Conservation (phyloP, 345 rosid species). For the Gossypium rotundifolium region DNA sequence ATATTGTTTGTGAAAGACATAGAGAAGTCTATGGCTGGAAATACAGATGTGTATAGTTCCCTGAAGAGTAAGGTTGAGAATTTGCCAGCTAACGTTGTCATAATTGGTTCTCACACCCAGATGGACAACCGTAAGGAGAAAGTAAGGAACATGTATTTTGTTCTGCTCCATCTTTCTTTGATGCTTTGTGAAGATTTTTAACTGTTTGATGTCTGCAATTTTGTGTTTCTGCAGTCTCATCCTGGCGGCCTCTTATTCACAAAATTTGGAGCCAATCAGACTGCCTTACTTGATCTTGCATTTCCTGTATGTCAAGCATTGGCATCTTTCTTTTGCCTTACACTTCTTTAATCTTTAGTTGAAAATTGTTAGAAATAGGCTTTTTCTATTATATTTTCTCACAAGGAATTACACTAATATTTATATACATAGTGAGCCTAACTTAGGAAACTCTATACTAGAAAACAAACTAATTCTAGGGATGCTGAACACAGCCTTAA, state of each 20-base stretch:
- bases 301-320: slow-evolving; percentile 58
- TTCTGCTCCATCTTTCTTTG: not conserved
- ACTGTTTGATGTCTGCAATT: not conserved
- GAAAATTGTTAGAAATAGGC: no score
- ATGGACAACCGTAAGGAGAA: slow-evolving; percentile 94
- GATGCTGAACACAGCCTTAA: no score
- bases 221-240: slow-evolving; percentile 59
- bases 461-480: no score
- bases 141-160: slow-evolving; percentile 29
- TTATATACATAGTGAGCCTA: no score
- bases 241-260: slow-evolving; percentile 90
- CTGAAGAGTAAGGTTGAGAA: slow-evolving; percentile 73
- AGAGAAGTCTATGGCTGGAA: slow-evolving; percentile 76
- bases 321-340: not conserved
- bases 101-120: slow-evolving; percentile 87
- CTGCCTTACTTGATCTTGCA: slow-evolving; percentile 85
- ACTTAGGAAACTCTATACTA: no score
- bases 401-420: no score
- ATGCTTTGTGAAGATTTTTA: not conserved
- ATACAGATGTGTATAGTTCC: slow-evolving; percentile 56
- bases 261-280: slow-evolving; percentile 88
- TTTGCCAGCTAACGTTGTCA: slow-evolving; percentile 67
- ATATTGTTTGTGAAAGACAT: slow-evolving; percentile 85
- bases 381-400: no score
- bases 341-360: not conserved